A percentile compares a stretch with the other conserved stretches of the same genome.
Conservation (phyloP, 176 grass and related monocot genomes). For the Carex parvula region DNA sequence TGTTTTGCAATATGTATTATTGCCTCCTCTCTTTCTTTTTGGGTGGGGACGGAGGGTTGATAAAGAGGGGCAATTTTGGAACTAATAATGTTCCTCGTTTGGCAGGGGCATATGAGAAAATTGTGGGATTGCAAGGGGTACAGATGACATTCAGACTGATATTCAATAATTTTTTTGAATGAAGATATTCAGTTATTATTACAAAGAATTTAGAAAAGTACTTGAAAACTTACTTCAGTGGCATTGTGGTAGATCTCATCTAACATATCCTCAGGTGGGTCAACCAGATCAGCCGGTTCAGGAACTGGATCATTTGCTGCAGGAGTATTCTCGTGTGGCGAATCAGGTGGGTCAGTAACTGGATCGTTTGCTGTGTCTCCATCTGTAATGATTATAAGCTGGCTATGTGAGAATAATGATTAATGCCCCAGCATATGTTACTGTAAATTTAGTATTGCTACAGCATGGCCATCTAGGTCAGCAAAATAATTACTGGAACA, state of each 20-base stretch:
- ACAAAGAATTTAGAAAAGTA: neutral
- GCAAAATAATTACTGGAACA: neutral
- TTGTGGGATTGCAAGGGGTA: neutral
- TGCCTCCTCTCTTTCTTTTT: neutral
- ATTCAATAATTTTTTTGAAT: too few species aligned
- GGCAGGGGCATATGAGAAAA: neutral
- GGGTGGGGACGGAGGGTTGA: too few species aligned
- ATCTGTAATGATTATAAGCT: constrained; percentile 36
- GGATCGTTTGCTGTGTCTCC: constrained; percentile 31
- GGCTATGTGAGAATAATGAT: neutral
- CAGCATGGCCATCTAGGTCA: neutral
- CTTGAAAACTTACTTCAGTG: constrained; percentile 43
- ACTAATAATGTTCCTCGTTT: neutral
- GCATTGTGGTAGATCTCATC: constrained; percentile 57
- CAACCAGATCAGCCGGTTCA: neutral
- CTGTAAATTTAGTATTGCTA: constrained; percentile 9
- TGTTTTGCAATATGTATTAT: neutral
- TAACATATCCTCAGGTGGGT: constrained; percentile 66
- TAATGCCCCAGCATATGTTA: neutral
- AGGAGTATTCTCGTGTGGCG: constrained; percentile 19
- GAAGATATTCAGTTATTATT: neutral
- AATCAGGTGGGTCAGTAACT: constrained; percentile 13
- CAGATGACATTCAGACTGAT: too few species aligned
- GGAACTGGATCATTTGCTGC: neutral
- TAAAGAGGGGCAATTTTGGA: neutral